Evolutionary conservation across 139 green algal species (phyloP), one percentile per base, ranked within the genome.

Genomic region (Chlorella sorokiniana): DNA sequence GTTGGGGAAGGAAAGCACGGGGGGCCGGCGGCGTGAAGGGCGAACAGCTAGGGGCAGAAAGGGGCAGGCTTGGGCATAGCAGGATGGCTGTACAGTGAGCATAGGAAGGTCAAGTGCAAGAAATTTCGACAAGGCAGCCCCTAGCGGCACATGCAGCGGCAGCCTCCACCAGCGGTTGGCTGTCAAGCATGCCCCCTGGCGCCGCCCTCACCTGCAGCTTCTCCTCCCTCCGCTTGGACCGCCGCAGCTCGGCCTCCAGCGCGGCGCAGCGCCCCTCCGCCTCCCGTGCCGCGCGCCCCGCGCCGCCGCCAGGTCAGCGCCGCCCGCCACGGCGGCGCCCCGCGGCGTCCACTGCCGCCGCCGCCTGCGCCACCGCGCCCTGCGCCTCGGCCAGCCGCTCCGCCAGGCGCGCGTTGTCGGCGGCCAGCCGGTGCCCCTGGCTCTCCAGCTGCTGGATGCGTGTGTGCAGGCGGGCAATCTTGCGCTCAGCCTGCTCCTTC

Each of bases 241-340:
- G 86, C 22, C 93, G 88, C 79, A 96, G 86, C 75, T 96, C 92
- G 6, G 63, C 38, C 86, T 96, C 90, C 64, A 94, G 71, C 23
- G 35, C 41, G 22, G 45, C 22, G 23, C 64, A 81, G 1, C 81
- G 84, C 41, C 45, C 70, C 84, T 74, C 63, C 31, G 65, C 40
- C 31, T 38, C 48, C 18, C 7, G 4, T 42, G 41, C 37, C 52
- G 31, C 41, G 29, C 29, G 54, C n/a, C n/a, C n/a, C 54, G 54
- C 35, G 69, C 79, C 40, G 40, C 51, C 37, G 79, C 68, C 37
- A 69, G 51, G 51, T 84, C 62, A 2, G 52, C 78, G 18, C 56
- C 56, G 16, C 31, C 45, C 40, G 59, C 54, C 74, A 37, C 48
- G 25, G 59, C 75, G 35, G n/a, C 75, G 48, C 75, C 23, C 29